A percentile compares a stretch with the other conserved stretches of the same genome.
Conservation (phyloP, 768 basidiomycete species). For the Boletus subparvulus region DNA sequence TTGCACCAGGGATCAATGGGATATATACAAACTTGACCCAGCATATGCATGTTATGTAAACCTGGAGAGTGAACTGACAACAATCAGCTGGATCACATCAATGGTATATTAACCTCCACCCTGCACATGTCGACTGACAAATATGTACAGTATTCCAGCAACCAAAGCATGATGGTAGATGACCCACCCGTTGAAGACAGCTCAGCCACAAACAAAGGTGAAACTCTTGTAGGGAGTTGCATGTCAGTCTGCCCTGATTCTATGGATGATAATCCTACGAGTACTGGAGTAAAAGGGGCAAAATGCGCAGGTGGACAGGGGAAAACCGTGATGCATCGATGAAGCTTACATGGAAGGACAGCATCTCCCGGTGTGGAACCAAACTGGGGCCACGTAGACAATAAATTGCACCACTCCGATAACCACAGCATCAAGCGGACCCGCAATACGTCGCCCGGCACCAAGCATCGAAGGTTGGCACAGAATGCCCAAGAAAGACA, state of each 20-base stretch:
- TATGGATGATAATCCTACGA: not conserved
- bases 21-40: no score
- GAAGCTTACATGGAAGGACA: not conserved
- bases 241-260: not conserved
- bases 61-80: no score
- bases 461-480: not conserved
- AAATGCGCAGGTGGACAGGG: not conserved
- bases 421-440: not conserved
- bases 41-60: no score
- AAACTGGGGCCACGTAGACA: no score
- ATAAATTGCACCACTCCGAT: not conserved
- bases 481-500: not conserved
- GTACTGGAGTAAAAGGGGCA: not conserved
- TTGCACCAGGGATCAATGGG: no score
- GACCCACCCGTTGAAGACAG: no score
- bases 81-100: no score
- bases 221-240: not conserved
- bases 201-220: no score
- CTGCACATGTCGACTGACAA: no score
- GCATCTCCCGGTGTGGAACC: not conserved
- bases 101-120: no score
- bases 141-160: no score
- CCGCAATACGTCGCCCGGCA: not conserved
- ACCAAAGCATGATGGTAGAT: no score
- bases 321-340: not conserved